Evolutionary conservation across 257 asterid genomes (phyloP).

Genomic region (Primulina tabacum): DNA sequence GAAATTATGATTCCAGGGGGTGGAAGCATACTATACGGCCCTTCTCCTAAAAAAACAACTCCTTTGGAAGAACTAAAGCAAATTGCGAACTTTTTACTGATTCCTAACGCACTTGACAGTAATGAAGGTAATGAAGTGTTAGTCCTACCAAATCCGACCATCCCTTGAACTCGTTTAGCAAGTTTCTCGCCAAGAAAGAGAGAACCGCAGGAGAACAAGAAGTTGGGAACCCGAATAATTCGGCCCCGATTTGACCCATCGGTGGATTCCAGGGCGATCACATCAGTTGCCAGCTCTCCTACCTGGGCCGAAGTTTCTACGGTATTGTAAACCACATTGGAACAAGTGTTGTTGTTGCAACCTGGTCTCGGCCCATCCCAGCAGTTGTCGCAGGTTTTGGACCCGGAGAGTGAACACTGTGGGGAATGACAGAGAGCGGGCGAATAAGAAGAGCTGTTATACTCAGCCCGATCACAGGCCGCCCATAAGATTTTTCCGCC

Average conservation of each 20-base stretch:
- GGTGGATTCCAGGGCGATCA: constrained; percentile 34
- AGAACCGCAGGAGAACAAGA: constrained; percentile 33
- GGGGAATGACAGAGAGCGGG: constrained; percentile 49
- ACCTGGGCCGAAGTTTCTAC: constrained; percentile 21
- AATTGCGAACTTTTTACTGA: constrained; percentile 40
- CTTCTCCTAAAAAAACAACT: constrained; percentile 42
- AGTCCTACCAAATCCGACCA: constrained; percentile 48
- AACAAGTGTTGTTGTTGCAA: constrained; percentile 47
- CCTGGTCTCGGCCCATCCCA: constrained; percentile 41
- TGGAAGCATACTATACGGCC: constrained; percentile 40
- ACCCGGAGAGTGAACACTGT: constrained; percentile 36
- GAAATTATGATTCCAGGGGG: constrained; percentile 21
- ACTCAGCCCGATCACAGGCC: constrained; percentile 33
- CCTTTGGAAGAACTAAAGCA: constrained; percentile 45
- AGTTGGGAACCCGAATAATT: constrained; percentile 17
- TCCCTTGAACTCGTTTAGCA: constrained; percentile 37
- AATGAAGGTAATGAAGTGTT: constrained; percentile 37
- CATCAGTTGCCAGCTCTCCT: constrained; percentile 44
- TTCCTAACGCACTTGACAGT: constrained; percentile 31
- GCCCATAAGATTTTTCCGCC: constrained; percentile 52
- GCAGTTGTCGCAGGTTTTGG: constrained; percentile 34
- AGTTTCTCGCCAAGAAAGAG: constrained; percentile 31
- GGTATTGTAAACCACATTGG: constrained; percentile 23
- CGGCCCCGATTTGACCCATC: constrained; percentile 41
- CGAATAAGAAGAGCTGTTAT: constrained; percentile 35